Conservation (phyloP, 768 basidiomycete genomes). For the Trametes gibbosa region DNA sequence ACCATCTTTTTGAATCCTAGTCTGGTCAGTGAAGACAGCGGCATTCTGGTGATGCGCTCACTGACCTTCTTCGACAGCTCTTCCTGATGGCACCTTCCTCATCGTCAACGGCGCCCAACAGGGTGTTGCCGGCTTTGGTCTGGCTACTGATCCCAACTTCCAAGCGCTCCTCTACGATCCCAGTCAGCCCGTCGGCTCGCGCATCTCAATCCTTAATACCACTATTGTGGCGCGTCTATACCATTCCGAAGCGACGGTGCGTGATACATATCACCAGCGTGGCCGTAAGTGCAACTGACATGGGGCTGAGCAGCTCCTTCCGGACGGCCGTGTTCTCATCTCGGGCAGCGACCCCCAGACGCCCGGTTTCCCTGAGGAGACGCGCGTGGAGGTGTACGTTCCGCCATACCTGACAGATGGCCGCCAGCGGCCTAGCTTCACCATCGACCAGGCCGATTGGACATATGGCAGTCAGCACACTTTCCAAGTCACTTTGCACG, state of each 20-base stretch:
- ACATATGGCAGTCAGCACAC: constrained; percentile 48
- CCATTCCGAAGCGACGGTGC: constrained; percentile 65
- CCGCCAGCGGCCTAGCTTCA: constrained; percentile 58
- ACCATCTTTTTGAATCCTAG: not conserved
- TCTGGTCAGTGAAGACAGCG: not conserved
- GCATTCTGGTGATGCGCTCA: not conserved
- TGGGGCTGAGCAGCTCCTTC: constrained; percentile 42
- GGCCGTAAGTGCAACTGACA: not conserved
- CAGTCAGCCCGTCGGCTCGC: constrained; percentile 50
- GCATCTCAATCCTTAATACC: constrained; percentile 61
- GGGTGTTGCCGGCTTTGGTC: constrained; percentile 72
- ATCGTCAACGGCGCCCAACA: constrained; percentile 73
- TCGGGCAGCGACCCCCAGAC: constrained; percentile 77
- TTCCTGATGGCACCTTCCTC: constrained; percentile 75
- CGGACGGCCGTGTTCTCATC: constrained; percentile 71
- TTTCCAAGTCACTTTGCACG: constrained; percentile 45
- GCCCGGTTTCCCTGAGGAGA: constrained; percentile 65
- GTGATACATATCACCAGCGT: not conserved
- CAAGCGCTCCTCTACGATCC: constrained; percentile 72
- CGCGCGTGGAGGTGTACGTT: constrained; percentile 76
- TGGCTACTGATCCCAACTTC: constrained; percentile 61
- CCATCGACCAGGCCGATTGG: constrained; percentile 62
- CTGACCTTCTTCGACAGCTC: constrained; percentile 27
- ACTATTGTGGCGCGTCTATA: constrained; percentile 77
- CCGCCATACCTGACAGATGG: constrained; percentile 81